These are phyloP conservation scores for Haplographium delicatum DNA, from an alignment of 495 filamentous ascomycete species.

Conservation along the genomic window DNA sequence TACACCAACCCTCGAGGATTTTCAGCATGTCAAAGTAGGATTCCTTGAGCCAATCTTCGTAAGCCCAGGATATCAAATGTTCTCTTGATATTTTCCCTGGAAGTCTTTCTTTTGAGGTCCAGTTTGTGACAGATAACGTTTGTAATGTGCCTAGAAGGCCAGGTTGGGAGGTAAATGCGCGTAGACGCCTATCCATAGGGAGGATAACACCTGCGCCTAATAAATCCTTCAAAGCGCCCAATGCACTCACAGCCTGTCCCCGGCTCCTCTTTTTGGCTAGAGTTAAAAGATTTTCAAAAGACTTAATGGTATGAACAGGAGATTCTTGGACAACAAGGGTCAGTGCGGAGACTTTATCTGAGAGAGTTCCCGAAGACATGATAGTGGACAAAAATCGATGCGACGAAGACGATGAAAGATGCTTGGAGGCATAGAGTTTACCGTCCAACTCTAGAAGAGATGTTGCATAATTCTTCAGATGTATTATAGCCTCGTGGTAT, in stretches of 20 bases:
- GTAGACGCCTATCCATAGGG: conserved; percentile 74
- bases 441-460: conserved; percentile 70
- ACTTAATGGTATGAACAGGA: conserved; percentile 83
- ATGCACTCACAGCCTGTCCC: conserved; percentile 86
- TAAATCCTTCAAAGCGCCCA: conserved; percentile 89
- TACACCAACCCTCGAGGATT: conserved; percentile 83
- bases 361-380: conserved; percentile 92
- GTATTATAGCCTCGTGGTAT: conserved; percentile 56
- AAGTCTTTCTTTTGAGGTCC: conserved; percentile 61
- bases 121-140: conserved; percentile 44
- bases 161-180: conserved; percentile 73
- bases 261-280: conserved; percentile 86
- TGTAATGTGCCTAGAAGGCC: conserved; percentile 65
- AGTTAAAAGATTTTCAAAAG: conserved; percentile 72
- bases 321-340: conserved; percentile 94
- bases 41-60: conserved; percentile 89
- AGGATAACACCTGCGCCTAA: conserved; percentile 81
- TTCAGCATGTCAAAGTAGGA: conserved; percentile 88
- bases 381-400: conserved; percentile 93
- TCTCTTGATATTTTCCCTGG: conserved; percentile 63
- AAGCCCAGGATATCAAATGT: conserved; percentile 85
- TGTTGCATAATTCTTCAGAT: conserved; percentile 69
- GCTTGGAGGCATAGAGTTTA: conserved; percentile 49
- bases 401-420: conserved; percentile 61
- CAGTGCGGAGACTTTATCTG: conserved; percentile 92